phyloP scores from a whole-genome alignment of 768 basidiomycete species.

The Leccinum imitatum region DNA sequence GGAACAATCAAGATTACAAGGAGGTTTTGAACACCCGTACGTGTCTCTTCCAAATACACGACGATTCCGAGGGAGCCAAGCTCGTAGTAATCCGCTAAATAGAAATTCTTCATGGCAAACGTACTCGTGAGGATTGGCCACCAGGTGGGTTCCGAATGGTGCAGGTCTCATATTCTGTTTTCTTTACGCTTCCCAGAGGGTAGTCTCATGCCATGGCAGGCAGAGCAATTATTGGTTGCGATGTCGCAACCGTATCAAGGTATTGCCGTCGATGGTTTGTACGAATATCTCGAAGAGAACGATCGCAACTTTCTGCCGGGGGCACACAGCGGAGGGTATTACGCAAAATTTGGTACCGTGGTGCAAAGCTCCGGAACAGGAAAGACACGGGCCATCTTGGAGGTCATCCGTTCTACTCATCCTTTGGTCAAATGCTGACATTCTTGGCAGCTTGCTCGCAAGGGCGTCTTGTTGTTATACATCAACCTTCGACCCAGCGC shows the following conservation, averaged over 20 bases:
- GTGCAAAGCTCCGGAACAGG: background rate
- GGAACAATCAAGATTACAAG: too few relatives aligned
- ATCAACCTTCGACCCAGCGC: background rate
- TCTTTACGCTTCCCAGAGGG: background rate
- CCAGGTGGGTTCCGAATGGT: background rate
- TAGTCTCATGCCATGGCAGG: background rate
- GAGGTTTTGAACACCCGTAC: too few relatives aligned
- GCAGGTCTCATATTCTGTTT: background rate
- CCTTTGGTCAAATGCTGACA: background rate
- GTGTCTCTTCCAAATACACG: background rate
- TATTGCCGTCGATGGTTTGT: background rate
- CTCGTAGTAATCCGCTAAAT: background rate
- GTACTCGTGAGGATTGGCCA: background rate
- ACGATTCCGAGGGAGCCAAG: background rate
- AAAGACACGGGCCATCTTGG: background rate
- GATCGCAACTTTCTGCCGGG: background rate
- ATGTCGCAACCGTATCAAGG: background rate
- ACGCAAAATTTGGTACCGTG: background rate
- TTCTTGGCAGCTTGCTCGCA: background rate
- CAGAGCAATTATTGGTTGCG: background rate
- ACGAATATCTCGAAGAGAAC: background rate
- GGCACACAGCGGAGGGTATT: background rate
- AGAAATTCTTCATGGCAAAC: background rate
- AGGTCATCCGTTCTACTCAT: background rate
- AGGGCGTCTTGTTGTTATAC: background rate